Percentiles rank a stretch among this genome's conserved stretches.
Conservation (phyloP, 495 filamentous ascomycete genomes). For the Trichoderma parareesei region DNA sequence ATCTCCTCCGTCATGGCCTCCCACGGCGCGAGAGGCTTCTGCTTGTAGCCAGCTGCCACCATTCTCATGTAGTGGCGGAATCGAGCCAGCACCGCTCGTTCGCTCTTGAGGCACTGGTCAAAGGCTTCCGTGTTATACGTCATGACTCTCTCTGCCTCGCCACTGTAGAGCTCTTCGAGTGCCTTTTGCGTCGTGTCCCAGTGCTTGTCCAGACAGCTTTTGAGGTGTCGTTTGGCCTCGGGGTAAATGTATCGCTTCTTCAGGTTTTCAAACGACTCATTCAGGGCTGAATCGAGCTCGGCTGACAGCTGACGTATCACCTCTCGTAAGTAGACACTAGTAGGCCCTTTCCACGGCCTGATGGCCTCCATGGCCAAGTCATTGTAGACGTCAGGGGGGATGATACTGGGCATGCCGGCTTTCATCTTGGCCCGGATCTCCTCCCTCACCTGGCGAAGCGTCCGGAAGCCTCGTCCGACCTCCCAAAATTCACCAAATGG, state of each 20-base stretch:
- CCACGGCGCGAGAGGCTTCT: conserved; percentile 24
- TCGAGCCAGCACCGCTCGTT: conserved; percentile 27
- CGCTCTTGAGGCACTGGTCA: conserved; percentile 12
- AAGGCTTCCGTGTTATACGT: conserved; percentile 23
- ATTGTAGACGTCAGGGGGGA: conserved; percentile 33
- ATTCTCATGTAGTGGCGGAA: conserved; percentile 30
- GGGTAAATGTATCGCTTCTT: conserved; percentile 34
- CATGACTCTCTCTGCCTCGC: conserved; percentile 28
- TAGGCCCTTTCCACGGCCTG: conserved; percentile 26
- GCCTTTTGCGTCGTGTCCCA: conserved; percentile 20
- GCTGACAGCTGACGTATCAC: conserved; percentile 27
- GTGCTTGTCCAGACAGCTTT: conserved; percentile 24
- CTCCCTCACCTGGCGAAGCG: conserved; percentile 26
- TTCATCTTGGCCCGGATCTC: conserved; percentile 30
- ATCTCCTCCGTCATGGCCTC: conserved; percentile 36
- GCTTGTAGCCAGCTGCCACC: conserved; percentile 19
- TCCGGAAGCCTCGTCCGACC: conserved; percentile 12
- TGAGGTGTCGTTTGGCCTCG: conserved; percentile 25
- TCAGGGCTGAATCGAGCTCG: conserved; percentile 24
- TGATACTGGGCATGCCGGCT: conserved; percentile 37
- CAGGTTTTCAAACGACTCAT: conserved; percentile 27
- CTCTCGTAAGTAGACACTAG: conserved; percentile 26
- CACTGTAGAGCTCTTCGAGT: conserved; percentile 25
- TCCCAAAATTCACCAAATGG: not conserved
- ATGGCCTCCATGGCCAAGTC: conserved; percentile 30